phyloP scores from a whole-genome alignment of 768 basidiomycete species.

The Hygrocybe coccinea region DNA sequence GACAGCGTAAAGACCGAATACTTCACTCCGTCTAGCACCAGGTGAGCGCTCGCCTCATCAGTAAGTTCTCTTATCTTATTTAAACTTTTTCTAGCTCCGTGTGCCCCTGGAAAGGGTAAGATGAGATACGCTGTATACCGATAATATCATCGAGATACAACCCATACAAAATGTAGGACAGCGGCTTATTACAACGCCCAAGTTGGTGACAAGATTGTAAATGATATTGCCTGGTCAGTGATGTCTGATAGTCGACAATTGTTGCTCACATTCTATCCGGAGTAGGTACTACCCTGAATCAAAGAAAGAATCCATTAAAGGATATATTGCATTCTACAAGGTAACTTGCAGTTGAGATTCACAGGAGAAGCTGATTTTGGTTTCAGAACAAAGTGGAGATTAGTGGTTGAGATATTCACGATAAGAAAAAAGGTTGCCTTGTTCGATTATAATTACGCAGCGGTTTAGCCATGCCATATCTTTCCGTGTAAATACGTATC shows the following conservation, averaged over 20 bases:
- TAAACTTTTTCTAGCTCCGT: slow-evolving; percentile 32
- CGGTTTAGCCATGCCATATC: too few species aligned
- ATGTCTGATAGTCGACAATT: not conserved
- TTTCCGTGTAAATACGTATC: too few species aligned
- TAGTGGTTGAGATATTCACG: not conserved
- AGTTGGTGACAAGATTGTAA: slow-evolving; percentile 43
- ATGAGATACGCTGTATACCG: not conserved
- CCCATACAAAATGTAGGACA: slow-evolving; percentile 35
- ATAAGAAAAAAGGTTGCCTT: too few species aligned
- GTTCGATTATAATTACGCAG: too few species aligned
- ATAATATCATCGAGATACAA: not conserved
- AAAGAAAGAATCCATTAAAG: slow-evolving; percentile 58
- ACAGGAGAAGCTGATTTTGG: not conserved
- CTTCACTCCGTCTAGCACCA: slow-evolving; percentile 50
- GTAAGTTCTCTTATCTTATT: not conserved
- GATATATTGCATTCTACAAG: slow-evolving; percentile 77
- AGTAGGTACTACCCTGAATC: slow-evolving; percentile 65
- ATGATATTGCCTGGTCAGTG: slow-evolving; percentile 64
- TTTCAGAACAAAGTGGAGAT: slow-evolving; percentile 11
- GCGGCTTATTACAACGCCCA: slow-evolving; percentile 63
- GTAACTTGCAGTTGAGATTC: slow-evolving; percentile 25
- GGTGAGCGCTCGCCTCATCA: slow-evolving; percentile 41
- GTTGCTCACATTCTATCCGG: not conserved
- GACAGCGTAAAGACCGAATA: slow-evolving; percentile 41
- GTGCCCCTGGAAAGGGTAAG: slow-evolving; percentile 74